Base-by-base conservation (phyloP, 106 monocot species). In the Amphibolis antarctica region DNA sequence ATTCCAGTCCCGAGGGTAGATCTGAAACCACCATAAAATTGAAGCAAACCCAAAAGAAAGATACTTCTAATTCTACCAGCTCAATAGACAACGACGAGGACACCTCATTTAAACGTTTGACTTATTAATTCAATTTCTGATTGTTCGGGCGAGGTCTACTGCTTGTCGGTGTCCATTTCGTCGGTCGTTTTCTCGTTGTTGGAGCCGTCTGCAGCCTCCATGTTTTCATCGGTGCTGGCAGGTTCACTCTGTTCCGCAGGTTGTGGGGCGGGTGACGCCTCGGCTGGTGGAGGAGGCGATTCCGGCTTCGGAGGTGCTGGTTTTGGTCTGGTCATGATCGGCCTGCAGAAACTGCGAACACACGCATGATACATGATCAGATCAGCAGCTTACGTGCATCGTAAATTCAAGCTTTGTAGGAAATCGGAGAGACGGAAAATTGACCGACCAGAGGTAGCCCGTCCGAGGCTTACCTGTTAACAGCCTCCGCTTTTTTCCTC, bases 301-400 rank as follows among this genome's bases (percentile, higher is more conserved):
- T 83, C 84, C 5, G 83, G 89, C 68, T 96, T 96, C 0, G 83
- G 72, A 12, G 89, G 94, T 5, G 84, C 52, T 1, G 96, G 94
- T 46, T 75, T 86, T 3, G 94, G 96, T 55, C 81, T 98, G 1
- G 86, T 90, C 96, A 98, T 98, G 43, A 90, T 74, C 13, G 96
- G 96, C 66, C 77, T 80, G 57, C 82, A 98, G 49, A 85, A 84
- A 80, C 96, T 96, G 86, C 43, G 52, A 14, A 30, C 5, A 14
- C 28, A 31, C 18, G 5, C 13, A 27, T 14, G 24, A 28, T 13
- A 4, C 29, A 58, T 28, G 49, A 3, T 17, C 49, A 1, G n/a
- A 49, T 55, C 24, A 55, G 19, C 24, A 10, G 3, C 1, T 23
- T 55, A 20, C 10, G 19, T 10, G 7, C 19, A 55, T 23, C 6